Percentiles rank a stretch among this genome's conserved stretches.
These are phyloP conservation scores for Gautieria morchelliformis DNA, from an alignment of 768 basidiomycete genomes.

Conservation along the genomic window DNA sequence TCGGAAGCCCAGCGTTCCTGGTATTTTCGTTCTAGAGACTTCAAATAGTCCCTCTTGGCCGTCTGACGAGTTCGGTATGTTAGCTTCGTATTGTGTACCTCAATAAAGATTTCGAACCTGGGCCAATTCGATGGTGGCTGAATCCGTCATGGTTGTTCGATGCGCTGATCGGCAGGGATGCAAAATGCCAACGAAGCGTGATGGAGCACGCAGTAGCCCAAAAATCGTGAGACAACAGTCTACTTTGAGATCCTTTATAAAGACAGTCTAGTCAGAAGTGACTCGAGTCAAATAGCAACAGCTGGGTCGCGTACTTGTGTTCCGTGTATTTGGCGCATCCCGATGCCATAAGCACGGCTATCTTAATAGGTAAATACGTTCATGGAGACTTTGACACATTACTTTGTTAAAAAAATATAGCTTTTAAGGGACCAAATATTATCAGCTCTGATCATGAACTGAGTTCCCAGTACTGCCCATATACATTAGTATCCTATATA, in stretches of 20 bases:
- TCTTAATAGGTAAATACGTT: too few species aligned
- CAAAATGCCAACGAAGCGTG: background rate
- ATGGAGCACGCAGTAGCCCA: background rate
- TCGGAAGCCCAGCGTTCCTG: slow-evolving; percentile 74
- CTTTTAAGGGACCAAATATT: too few species aligned
- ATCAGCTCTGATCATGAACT: too few species aligned
- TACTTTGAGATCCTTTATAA: background rate
- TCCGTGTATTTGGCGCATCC: too few species aligned
- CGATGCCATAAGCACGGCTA: too few species aligned
- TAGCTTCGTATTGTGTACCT: background rate
- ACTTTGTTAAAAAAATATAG: too few species aligned
- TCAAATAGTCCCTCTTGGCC: slow-evolving; percentile 84
- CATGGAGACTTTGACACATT: too few species aligned
- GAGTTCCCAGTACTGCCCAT: too few species aligned
- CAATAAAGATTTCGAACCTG: slow-evolving; percentile 16
- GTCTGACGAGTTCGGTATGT: slow-evolving; percentile 43
- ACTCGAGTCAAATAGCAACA: too few species aligned
- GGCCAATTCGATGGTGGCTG: slow-evolving; percentile 19
- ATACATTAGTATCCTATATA: too few species aligned
- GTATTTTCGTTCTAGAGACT: slow-evolving; percentile 72
- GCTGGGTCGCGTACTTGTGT: too few species aligned
- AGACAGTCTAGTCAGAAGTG: too few species aligned
- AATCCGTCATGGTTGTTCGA: slow-evolving; percentile 3
- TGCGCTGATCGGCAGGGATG: background rate
- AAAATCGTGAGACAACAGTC: background rate